Evolutionary conservation across 495 filamentous ascomycete genomes (phyloP), one percentile per base, ranked within the genome.

Genomic region (Hypoxylon perforatum): DNA sequence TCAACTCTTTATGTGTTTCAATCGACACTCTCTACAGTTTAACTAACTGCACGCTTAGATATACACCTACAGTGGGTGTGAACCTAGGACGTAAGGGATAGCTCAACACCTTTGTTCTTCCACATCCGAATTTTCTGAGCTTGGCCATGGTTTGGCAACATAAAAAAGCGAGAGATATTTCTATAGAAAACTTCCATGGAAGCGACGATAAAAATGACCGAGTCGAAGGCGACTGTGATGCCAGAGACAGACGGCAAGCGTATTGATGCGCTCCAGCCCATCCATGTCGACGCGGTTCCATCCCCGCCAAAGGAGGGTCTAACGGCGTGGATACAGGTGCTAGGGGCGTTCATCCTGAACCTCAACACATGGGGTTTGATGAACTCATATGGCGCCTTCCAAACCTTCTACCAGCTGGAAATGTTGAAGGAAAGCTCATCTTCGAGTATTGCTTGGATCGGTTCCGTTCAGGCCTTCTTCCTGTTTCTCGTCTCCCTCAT

Each of bases 301-400:
- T 9, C 11, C 30, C 30, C 30, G 30, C 30, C 41, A 4, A 44
- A 19, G 7, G 41, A 44, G 17, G 41, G 62, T 19, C 21, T 67
- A 9, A 22, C 15, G 9, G 73, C 73, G 10, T 75, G 73, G 73
- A 4, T 75, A 4, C 73, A 76, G 57, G 70, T 73, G 0, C 23
- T 71, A 5, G 65, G 54, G 21, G 50, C 47, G n/a, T 75, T 71
- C 44, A 52, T 72, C 35, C 25, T 73, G 18, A 61, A 56, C 36
- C 66, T 73, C 44, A 71, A 69, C 39, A 67, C 47, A 11, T 75
- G 71, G 73, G 75, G 76, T 0, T 28, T 78, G 18, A 58, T 76
- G 54, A 79, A 73, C 52, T 69, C 76, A n/a, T 79, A 75, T 44
- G 78, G 79, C 7, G 74, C 68, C 6, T 82, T 73, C 47, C 79